Conservation (phyloP, 148 eudicot species). For the Silene uniflora region DNA sequence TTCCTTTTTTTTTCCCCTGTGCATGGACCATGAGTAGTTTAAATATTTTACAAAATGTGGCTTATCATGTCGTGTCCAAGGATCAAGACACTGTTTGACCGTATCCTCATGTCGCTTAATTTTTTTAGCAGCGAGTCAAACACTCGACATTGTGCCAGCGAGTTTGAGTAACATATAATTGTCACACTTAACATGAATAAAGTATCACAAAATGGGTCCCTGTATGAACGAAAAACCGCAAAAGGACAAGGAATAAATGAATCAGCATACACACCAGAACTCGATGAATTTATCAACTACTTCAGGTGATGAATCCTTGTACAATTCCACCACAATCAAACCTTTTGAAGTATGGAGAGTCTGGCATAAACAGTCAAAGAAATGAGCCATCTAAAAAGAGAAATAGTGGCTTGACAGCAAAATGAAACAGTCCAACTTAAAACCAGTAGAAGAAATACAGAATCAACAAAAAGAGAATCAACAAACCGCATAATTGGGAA, state of each 20-base stretch:
- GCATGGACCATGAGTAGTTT: no score
- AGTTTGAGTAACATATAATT: no score
- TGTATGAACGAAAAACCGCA: background rate
- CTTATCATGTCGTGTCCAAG: no score
- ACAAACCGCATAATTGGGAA: slow-evolving; percentile 59
- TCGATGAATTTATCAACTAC: slow-evolving; percentile 72
- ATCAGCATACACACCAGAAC: slow-evolving; percentile 52
- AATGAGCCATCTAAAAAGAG: background rate
- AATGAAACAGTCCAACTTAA: background rate
- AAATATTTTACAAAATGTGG: no score
- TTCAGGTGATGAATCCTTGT: slow-evolving; percentile 79
- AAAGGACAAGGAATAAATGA: background rate
- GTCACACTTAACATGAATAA: background rate
- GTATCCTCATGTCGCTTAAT: no score
- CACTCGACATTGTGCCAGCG: no score
- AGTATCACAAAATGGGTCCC: background rate
- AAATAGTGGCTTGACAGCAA: background rate
- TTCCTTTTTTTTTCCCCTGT: no score
- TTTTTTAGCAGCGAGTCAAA: no score
- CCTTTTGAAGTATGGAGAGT: slow-evolving; percentile 81
- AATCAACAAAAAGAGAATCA: no score
- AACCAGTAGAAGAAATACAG: background rate
- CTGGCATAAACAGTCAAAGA: slow-evolving; percentile 31
- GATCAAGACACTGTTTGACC: no score
- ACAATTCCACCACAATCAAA: slow-evolving; percentile 65